Percentiles rank a stretch among this genome's conserved stretches.
Evolutionary conservation across 257 asterid genomes (phyloP).

Genomic region (Fraxinus pennsylvanica): DNA sequence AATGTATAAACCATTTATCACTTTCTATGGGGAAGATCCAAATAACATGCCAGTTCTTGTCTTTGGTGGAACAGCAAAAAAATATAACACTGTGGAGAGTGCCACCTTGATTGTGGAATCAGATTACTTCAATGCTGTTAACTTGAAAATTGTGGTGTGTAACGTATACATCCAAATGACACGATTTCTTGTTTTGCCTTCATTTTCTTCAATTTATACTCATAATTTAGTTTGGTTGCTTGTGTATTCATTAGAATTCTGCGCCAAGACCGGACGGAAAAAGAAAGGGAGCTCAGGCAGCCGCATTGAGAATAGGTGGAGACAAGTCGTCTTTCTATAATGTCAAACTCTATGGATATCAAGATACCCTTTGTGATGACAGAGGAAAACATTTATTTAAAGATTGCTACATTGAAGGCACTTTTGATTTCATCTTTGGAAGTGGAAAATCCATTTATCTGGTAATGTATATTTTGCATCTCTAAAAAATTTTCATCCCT

Average conservation of each 20-base stretch:
- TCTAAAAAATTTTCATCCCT: neutral
- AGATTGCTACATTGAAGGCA: conserved; percentile 87
- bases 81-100: conserved; percentile 57
- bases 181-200: conserved; percentile 10
- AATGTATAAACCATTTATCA: conserved; percentile 44
- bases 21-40: conserved; percentile 62
- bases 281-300: conserved; percentile 53
- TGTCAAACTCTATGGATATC: conserved; percentile 64
- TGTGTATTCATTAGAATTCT: conserved; percentile 43
- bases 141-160: conserved; percentile 61
- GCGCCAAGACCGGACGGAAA: conserved; percentile 66
- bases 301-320: conserved; percentile 55
- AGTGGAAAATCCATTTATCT: conserved; percentile 58
- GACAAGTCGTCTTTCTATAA: conserved; percentile 58
- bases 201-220: neutral
- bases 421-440: conserved; percentile 82
- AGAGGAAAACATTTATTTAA: conserved; percentile 68
- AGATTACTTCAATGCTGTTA: conserved; percentile 59
- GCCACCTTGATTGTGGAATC: conserved; percentile 56
- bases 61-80: conserved; percentile 50
- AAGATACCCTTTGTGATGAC: conserved; percentile 78
- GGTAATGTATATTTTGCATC: conserved; percentile 37
- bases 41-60: conserved; percentile 39
- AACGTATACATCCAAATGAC: too few relatives aligned
- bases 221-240: neutral